Base-by-base conservation (phyloP, 768 basidiomycete genomes). In the Ephemerocybe angulata region DNA sequence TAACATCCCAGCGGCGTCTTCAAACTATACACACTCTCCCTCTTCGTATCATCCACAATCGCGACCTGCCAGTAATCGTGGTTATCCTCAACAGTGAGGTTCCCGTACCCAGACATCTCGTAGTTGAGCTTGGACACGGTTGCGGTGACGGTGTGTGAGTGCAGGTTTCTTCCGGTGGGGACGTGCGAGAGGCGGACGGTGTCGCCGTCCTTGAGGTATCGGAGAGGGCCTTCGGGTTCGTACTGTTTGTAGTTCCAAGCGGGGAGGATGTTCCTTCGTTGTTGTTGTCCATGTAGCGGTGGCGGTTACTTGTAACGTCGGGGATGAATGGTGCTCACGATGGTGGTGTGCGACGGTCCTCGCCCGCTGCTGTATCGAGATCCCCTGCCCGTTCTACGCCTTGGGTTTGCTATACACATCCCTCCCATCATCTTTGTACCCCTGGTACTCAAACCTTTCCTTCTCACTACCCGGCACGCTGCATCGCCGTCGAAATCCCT, bases 241-340 rank as follows among this genome's bases (percentile, higher is more conserved):
- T 87, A 82, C 1, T 69, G 65, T 0, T 82, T 75, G 56, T 88
- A 83, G 30, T 88, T 82, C 97, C 96, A 98, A 1, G 76, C 77
- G 5, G 93, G 93, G 1, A 86, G 75, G 60, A 98, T 67, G 17
- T 74, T 63, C 89, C 98, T 43, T 98, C 79, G 73, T 99, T 99
- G 79, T 99, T 99, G 46, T 87, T 85, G 66, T 99, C 97, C 74
- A 96, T 98, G 83, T 99, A 98, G 74, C 98, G 97, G 69, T 98
- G 98, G 71, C 97, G 98, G 0, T 97, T 98, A 3, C 98, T 86
- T 70, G 30, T n/a, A 19, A 53, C 27, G 50, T 48, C 47, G 62
- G 38, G 62, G 61, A 58, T 64, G 63, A 49, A 30, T 49, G 30
- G 46, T 33, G 75, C 81, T 63, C 65, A 85, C 83, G 50, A 85